Percentiles rank a stretch among this genome's conserved stretches.
Conservation (phyloP, 768 basidiomycete species). For the Xerocomellus amylosporus region DNA sequence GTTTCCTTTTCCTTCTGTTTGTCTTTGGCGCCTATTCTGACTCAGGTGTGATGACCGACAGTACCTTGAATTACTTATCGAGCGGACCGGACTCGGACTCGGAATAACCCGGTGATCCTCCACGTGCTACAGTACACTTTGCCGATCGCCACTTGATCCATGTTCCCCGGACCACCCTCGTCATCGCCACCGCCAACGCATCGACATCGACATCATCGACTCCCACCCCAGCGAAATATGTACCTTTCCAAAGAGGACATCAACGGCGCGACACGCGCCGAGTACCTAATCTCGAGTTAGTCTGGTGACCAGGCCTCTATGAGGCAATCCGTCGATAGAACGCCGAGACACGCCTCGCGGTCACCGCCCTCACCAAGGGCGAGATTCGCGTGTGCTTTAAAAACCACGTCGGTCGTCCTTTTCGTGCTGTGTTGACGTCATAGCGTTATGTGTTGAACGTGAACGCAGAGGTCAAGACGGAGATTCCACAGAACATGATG, state of each 20-base stretch:
- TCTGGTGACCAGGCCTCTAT: no score
- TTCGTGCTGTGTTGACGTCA: background rate
- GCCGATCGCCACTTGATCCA: no score
- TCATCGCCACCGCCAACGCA: slow-evolving; percentile 90
- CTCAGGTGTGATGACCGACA: no score
- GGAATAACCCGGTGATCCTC: no score
- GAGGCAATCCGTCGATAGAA: no score
- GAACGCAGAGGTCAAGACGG: slow-evolving; percentile 42
- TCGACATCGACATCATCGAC: slow-evolving; percentile 95
- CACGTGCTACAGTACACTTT: no score
- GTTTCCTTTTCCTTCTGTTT: background rate
- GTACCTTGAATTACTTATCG: no score
- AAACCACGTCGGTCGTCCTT: slow-evolving; percentile 56
- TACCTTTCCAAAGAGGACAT: slow-evolving; percentile 88
- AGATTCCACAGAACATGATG: slow-evolving; percentile 47
- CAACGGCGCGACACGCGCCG: no score
- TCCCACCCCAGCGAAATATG: slow-evolving; percentile 78
- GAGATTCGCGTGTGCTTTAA: slow-evolving; percentile 95
- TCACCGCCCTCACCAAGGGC: slow-evolving; percentile 90
- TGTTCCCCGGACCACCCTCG: slow-evolving; percentile 40
- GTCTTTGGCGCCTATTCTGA: background rate
- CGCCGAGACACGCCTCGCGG: slow-evolving; percentile 90
- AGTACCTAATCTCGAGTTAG: no score
- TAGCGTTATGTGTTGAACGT: background rate
- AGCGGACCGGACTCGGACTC: no score